Evolutionary conservation across 2,329 filamentous ascomycete species (phyloP).

Genomic region (Aspergillus caelatus): DNA sequence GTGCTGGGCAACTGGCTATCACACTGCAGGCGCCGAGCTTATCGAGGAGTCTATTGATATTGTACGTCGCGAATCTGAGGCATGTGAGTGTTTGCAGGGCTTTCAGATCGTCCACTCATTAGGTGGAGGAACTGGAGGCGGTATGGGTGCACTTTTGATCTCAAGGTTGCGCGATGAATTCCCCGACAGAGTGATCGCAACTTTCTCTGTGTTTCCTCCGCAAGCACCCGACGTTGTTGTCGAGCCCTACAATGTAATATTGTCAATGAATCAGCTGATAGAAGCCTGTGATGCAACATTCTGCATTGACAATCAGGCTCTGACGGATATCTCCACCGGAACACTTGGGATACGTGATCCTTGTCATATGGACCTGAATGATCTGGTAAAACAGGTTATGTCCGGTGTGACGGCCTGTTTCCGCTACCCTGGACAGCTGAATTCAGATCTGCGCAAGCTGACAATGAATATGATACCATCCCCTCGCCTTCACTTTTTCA

Average conservation of each 20-base stretch:
- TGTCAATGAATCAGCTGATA: conserved; percentile 97
- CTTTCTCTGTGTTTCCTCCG: conserved; percentile 97
- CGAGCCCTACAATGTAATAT: conserved; percentile 99
- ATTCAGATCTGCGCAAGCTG: conserved; percentile 99
- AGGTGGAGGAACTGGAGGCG: conserved; percentile 99
- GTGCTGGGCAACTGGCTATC: conserved; percentile 99
- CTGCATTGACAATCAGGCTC: conserved; percentile 99
- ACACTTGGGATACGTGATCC: conserved; percentile 98
- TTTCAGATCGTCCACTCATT: conserved; percentile 99
- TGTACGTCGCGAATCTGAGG: conserved; percentile 97
- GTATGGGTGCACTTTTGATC: conserved; percentile 99
- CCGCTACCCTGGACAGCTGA: conserved; percentile 98
- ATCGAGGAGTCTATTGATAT: conserved; percentile 98
- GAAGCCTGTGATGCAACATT: conserved; percentile 99
- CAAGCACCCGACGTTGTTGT: conserved; percentile 99
- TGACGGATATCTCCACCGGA: conserved; percentile 99
- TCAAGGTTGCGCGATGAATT: conserved; percentile 99
- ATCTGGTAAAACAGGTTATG: conserved; percentile 99
- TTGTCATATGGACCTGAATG: conserved; percentile 98
- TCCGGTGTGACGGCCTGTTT: conserved; percentile 97
- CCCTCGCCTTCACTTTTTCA: conserved; percentile 99
- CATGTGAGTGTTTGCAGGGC: conserved; percentile 98
- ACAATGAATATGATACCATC: conserved; percentile 99
- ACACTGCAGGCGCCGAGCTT: conserved; percentile 98
- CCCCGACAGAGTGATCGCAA: conserved; percentile 99